phyloP scores from a whole-genome alignment of 208 protist species.

The Trypanosoma melophagium region DNA sequence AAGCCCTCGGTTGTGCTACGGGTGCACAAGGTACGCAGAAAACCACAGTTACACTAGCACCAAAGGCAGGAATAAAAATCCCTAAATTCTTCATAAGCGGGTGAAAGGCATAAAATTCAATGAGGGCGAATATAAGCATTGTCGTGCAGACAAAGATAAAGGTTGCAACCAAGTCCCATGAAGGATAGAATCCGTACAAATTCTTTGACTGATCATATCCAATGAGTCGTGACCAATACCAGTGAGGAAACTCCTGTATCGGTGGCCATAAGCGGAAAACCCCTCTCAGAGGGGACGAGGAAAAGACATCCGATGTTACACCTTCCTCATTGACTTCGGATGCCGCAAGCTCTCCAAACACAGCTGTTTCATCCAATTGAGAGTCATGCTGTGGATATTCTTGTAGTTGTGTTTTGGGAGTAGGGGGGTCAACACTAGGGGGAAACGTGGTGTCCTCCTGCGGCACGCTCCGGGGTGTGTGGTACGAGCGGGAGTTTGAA shows the following conservation, averaged over 20 bases:
- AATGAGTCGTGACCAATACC: conserved; percentile 56
- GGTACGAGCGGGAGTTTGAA: not conserved
- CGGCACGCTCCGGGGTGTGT: not conserved
- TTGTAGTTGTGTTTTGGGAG: not conserved
- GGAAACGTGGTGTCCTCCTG: not conserved
- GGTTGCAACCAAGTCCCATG: conserved; percentile 43
- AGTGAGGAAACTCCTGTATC: conserved; percentile 32
- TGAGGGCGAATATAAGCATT: conserved; percentile 51
- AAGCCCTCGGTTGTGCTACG: conserved; percentile 53
- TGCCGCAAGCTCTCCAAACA: not conserved
- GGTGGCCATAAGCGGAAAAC: conserved; percentile 33
- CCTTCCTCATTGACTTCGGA: not conserved
- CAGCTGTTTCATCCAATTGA: not conserved
- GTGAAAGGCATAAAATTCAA: conserved; percentile 62
- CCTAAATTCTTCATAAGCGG: conserved; percentile 39
- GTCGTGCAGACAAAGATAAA: conserved; percentile 53
- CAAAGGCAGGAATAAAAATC: conserved; percentile 62
- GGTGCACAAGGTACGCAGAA: conserved; percentile 55
- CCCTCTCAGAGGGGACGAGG: not conserved
- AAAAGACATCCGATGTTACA: not conserved
- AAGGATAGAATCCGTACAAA: conserved; percentile 52
- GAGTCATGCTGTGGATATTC: not conserved
- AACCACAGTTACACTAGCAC: conserved; percentile 48
- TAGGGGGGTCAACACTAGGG: not conserved
- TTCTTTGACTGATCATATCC: conserved; percentile 57